phyloP scores from a whole-genome alignment of 1,284 basidiomycete genomes.

The Mycosarcoma mackinlayi region DNA sequence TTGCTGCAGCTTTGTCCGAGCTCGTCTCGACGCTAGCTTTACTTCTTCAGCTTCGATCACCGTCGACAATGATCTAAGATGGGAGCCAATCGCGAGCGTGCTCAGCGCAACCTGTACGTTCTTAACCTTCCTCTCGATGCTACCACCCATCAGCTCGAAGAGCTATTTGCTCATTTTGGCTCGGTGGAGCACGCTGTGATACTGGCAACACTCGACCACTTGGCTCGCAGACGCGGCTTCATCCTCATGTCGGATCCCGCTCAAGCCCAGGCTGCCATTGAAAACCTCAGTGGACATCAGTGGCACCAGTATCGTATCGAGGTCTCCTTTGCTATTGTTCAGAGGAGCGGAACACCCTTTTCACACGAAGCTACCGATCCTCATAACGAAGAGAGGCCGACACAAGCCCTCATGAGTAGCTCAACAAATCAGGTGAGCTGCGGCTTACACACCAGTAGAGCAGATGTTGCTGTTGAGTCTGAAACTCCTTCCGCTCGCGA shows the following conservation, averaged over 20 bases:
- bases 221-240: conserved; percentile 66
- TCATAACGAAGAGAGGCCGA: neutral
- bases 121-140: conserved; percentile 66
- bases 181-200: conserved; percentile 65
- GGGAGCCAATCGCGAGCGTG: conserved; percentile 25
- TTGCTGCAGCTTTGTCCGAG: too few species aligned
- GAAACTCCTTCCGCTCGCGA: neutral
- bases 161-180: conserved; percentile 57
- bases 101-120: conserved; percentile 64
- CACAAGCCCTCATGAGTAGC: neutral
- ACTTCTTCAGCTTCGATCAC: neutral
- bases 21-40: neutral
- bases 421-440: conserved; percentile 14
- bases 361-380: conserved; percentile 21
- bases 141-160: conserved; percentile 57
- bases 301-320: conserved; percentile 67
- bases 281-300: conserved; percentile 53
- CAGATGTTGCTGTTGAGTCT: too few species aligned
- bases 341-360: conserved; percentile 62
- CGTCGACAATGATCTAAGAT: conserved; percentile 4
- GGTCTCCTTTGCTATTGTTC: conserved; percentile 66
- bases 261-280: conserved; percentile 59
- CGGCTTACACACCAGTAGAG: too few species aligned
- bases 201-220: conserved; percentile 65
- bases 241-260: conserved; percentile 62